Conservation (phyloP, 2,329 filamentous ascomycete species). For the Stylonectria norvegica region DNA sequence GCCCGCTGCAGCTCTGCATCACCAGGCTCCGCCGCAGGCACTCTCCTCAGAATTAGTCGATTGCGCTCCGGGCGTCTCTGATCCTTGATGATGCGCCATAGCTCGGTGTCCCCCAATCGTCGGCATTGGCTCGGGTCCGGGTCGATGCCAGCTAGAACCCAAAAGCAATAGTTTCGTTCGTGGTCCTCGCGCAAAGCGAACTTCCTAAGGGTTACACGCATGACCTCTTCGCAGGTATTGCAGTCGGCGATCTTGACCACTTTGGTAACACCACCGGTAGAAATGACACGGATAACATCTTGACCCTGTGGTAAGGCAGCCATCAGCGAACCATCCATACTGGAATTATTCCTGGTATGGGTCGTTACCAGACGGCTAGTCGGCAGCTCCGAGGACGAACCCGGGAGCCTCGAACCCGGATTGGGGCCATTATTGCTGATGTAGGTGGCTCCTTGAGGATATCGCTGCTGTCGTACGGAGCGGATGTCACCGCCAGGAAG, state of each 20-base stretch:
- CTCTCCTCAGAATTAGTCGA: constrained; percentile 83
- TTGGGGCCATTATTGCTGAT: constrained; percentile 49
- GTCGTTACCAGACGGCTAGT: constrained; percentile 59
- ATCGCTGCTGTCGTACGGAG: constrained; percentile 50
- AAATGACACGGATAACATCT: constrained; percentile 89
- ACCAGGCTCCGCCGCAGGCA: constrained; percentile 88
- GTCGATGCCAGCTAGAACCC: constrained; percentile 81
- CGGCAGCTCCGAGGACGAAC: constrained; percentile 62
- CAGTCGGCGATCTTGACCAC: constrained; percentile 91
- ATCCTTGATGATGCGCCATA: constrained; percentile 89
- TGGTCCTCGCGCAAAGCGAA: constrained; percentile 86
- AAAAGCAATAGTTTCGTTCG: constrained; percentile 95
- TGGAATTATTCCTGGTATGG: constrained; percentile 78
- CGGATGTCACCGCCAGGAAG: constrained; percentile 51
- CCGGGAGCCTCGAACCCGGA: constrained; percentile 51
- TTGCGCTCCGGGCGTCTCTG: constrained; percentile 81
- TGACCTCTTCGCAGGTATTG: constrained; percentile 87
- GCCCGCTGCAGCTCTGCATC: constrained; percentile 82
- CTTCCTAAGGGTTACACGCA: constrained; percentile 83
- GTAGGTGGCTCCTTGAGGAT: constrained; percentile 50
- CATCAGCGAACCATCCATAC: constrained; percentile 82
- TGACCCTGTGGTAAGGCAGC: constrained; percentile 81
- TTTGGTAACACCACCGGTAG: constrained; percentile 84
- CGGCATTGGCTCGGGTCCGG: constrained; percentile 78
- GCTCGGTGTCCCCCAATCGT: constrained; percentile 78